Evolutionary conservation across 1,284 basidiomycete species (phyloP), one percentile per base, ranked within the genome.

Genomic region (Rhodotorula sp.): DNA sequence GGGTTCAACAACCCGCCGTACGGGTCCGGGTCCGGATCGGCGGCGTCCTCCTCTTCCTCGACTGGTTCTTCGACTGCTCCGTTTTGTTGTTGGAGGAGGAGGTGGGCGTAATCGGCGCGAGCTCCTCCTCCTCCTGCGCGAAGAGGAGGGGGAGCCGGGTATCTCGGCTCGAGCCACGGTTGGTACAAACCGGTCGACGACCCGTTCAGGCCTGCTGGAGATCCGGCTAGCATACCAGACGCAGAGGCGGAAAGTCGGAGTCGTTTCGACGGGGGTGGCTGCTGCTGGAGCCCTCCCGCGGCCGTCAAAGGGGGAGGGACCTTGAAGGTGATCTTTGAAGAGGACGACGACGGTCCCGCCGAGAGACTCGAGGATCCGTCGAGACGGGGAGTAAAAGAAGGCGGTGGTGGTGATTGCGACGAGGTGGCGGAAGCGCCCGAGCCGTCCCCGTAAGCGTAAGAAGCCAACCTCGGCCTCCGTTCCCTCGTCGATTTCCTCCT

Each of bases 1-100:
- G 85, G 84, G 23, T 81, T 82, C 64, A 98, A 84, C 67, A 95
- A 84, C 54, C 94, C 91, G 68, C 95, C 90, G 81, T 96, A 92
- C 69, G 93, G 84, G 65, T 83, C 70, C 77, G 82, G 43, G 62
- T 18, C 77, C 75, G 77, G 62, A 0, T 57, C 62, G 43, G 12
- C n/a, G 58, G 57, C 64, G 31, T 71, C 75, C 20, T 29, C 68
- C 26, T 2, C 52, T 6, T 58, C 59, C 67, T 57, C 58, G 20
- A 43, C 39, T 39, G 10, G 39, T 39, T 39, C 54, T 56, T 56
- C 48, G 18, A 12, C 49, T 43, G 39, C 49, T 51, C 49, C 49
- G 20, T 51, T 23, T 7, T 23, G 18, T 51, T 23, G 49, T 20
- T 23, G 49, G 18, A 18, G 49, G 49, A 51, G 49, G 49, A 23